Percentiles rank a stretch among this genome's conserved stretches.
These are phyloP conservation scores for Phytophthora meadii DNA, from an alignment of 352 stramenopile genomes.

Conservation along the genomic window DNA sequence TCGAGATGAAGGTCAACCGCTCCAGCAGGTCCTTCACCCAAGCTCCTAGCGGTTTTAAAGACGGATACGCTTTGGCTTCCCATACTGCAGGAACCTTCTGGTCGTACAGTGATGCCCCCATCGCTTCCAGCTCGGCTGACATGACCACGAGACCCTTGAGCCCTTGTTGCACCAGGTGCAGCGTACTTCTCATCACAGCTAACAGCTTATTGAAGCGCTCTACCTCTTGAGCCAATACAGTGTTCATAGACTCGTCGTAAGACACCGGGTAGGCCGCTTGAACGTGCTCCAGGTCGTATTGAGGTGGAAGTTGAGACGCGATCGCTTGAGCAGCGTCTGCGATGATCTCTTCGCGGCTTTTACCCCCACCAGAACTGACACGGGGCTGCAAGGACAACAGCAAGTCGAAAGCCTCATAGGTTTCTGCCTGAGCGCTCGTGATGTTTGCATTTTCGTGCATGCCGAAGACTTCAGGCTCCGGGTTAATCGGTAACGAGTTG, in stretches of 20 bases:
- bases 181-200: conserved; percentile 80
- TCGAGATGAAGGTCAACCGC: conserved; percentile 68
- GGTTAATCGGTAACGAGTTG: conserved; percentile 90
- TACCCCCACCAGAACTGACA: conserved; percentile 73
- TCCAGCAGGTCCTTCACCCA: conserved; percentile 92
- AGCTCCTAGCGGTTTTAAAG: conserved; percentile 87
- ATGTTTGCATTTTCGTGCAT: conserved; percentile 97
- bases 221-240: conserved; percentile 92
- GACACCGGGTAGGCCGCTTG: conserved; percentile 86
- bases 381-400: conserved; percentile 88
- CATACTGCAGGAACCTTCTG: conserved; percentile 88
- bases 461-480: conserved; percentile 93
- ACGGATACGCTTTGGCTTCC: conserved; percentile 92
- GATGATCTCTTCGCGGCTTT: conserved; percentile 91
- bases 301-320: conserved; percentile 69
- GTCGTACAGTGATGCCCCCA: conserved; percentile 88
- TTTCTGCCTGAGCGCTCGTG: conserved; percentile 92
- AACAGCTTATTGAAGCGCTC: conserved; percentile 91
- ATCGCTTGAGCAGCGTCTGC: conserved; percentile 86
- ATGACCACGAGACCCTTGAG: conserved; percentile 91
- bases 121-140: conserved; percentile 86
- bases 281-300: conserved; percentile 90
- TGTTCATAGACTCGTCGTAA: conserved; percentile 94
- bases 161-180: conserved; percentile 88
- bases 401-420: conserved; percentile 90